A percentile compares a stretch with the other conserved stretches of the same genome.
Evolutionary conservation across 257 asterid species (phyloP).

Genomic region (Cynanchum wilfordii): DNA sequence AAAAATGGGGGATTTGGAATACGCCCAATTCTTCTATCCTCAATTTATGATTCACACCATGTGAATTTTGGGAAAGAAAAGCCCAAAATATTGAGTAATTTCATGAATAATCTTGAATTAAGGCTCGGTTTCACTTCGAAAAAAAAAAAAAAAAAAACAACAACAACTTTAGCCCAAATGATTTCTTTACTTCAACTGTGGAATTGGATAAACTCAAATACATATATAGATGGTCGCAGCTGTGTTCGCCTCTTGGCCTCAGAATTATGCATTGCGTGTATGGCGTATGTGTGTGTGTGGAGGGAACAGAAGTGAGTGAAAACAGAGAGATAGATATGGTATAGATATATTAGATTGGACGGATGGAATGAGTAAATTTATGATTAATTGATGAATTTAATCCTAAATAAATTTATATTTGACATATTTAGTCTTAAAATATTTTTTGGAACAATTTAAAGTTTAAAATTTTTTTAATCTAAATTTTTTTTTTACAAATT

Average conservation of each 20-base stretch:
- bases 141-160: no score
- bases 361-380: not conserved
- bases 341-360: not conserved
- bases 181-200: not conserved
- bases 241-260: conserved; percentile 5
- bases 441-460: no score
- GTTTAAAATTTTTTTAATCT: no score
- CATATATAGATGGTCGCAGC: not conserved
- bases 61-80: conserved; percentile 9
- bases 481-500: no score
- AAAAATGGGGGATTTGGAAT: not conserved
- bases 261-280: conserved; percentile 3
- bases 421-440: no score
- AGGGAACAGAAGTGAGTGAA: conserved; percentile 1
- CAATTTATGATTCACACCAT: not conserved
- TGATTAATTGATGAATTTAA: no score
- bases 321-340: not conserved
- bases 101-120: conserved; percentile 10
- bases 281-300: not conserved
- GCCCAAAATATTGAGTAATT: not conserved
- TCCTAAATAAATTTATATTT: no score
- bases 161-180: not conserved
- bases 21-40: not conserved
- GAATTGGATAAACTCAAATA: not conserved
- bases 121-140: not conserved